Percentiles rank a stretch among this genome's conserved stretches.
phyloP scores from a whole-genome alignment of 805 yeast genomes.

The Metschnikowia chrysomelidarum region DNA sequence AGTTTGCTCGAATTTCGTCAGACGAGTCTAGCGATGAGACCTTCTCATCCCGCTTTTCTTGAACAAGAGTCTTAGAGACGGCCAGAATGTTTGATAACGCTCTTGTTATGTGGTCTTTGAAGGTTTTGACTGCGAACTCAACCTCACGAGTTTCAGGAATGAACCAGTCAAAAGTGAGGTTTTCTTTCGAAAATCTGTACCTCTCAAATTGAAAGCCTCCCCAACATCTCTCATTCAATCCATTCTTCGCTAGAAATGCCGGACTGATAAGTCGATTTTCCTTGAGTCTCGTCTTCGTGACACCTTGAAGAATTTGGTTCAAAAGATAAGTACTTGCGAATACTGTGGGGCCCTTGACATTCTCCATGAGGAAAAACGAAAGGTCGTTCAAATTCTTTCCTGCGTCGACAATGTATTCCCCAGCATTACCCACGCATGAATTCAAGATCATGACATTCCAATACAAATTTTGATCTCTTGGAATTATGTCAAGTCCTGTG shows the following conservation, averaged over 20 bases:
- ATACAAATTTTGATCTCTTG: constrained; percentile 74
- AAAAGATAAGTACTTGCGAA: constrained; percentile 60
- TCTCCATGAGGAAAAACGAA: constrained; percentile 40
- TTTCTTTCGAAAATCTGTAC: constrained; percentile 45
- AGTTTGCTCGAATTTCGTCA: constrained; percentile 55
- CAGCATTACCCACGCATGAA: constrained; percentile 69
- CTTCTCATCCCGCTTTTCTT: constrained; percentile 14
- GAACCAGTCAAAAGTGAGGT: constrained; percentile 71
- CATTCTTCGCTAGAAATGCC: constrained; percentile 34
- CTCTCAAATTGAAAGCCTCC: constrained; percentile 67
- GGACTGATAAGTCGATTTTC: constrained; percentile 57
- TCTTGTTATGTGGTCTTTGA: constrained; percentile 46
- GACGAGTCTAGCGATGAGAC: constrained; percentile 30
- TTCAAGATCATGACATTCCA: constrained; percentile 70
- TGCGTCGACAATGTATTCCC: constrained; percentile 44
- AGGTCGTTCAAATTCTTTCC: constrained; percentile 47
- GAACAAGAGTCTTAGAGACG: constrained; percentile 24
- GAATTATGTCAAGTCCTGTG: constrained; percentile 60
- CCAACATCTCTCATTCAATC: constrained; percentile 58
- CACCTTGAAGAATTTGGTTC: constrained; percentile 62
- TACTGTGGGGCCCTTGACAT: constrained; percentile 63
- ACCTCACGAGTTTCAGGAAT: constrained; percentile 58
- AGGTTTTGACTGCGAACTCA: constrained; percentile 57
- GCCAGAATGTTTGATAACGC: constrained; percentile 44
- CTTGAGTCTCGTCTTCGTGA: constrained; percentile 57